Percentiles rank a stretch among this genome's conserved stretches.
Conservation (phyloP, 2,329 filamentous ascomycete species). For the Plectosphaerella plurivora region DNA sequence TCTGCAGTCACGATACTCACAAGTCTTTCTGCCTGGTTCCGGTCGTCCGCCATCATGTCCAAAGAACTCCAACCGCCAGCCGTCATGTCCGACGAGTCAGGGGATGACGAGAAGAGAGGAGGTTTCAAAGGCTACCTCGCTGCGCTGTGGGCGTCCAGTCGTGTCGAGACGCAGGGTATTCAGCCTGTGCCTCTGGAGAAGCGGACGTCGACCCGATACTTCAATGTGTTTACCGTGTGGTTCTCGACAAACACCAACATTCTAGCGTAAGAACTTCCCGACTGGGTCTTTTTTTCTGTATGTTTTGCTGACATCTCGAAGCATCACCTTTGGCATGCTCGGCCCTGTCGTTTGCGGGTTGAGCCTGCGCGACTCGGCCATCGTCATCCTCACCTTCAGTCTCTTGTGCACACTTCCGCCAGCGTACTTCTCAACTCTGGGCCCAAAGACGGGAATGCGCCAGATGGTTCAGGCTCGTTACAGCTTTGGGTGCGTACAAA, state of each 20-base stretch:
- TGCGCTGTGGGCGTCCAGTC: constrained; percentile 5
- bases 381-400: constrained; percentile 61
- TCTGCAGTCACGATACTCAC: no score
- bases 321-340: constrained; percentile 59
- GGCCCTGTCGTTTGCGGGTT: constrained; percentile 52
- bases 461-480: constrained; percentile 64
- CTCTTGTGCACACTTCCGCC: constrained; percentile 49
- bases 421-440: constrained; percentile 53
- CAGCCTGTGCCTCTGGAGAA: constrained; percentile 36
- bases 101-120: no score
- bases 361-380: constrained; percentile 48
- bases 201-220: constrained; percentile 32
- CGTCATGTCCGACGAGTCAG: no score
- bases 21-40: no score
- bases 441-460: constrained; percentile 59
- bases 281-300: no score
- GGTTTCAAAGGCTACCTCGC: no score
- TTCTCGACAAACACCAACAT: constrained; percentile 45
- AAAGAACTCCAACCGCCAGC: no score
- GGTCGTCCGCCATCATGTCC: no score
- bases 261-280: constrained; percentile 17
- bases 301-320: no score
- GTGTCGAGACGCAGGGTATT: constrained; percentile 40
- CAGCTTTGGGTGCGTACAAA: constrained; percentile 48
- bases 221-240: constrained; percentile 44